Percentiles rank a stretch among this genome's conserved stretches.
phyloP scores from a whole-genome alignment of 208 protist species.

The Trypanosoma congolense region DNA sequence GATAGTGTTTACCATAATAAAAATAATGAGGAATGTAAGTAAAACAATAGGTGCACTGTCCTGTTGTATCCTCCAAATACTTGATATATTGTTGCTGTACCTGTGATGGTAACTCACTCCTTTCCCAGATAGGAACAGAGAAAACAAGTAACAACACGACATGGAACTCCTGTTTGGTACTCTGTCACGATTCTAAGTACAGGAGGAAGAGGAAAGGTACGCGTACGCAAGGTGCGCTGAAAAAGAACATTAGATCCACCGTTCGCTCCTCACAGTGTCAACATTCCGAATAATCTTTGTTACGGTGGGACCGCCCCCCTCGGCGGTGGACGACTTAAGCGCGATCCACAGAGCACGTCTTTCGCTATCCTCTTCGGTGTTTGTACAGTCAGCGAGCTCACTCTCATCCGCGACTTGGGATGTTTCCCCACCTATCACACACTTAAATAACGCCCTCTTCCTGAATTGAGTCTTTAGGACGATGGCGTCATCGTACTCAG shows the following conservation, averaged over 20 bases:
- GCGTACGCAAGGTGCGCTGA: neutral
- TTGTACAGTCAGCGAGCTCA: conserved; percentile 57
- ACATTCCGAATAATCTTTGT: conserved; percentile 52
- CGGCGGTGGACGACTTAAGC: conserved; percentile 40
- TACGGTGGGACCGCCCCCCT: conserved; percentile 40
- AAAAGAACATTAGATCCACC: conserved; percentile 10
- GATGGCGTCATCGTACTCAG: conserved; percentile 41
- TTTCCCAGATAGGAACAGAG: too few relatives aligned
- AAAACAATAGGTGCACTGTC: too few relatives aligned
- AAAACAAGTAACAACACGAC: too few relatives aligned
- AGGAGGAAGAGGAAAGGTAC: neutral
- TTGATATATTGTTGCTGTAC: too few relatives aligned
- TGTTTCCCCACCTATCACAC: conserved; percentile 65
- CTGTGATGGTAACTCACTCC: too few relatives aligned
- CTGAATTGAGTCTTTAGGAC: conserved; percentile 61
- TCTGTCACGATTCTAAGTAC: too few relatives aligned
- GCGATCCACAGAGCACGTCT: conserved; percentile 44
- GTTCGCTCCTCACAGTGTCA: conserved; percentile 39
- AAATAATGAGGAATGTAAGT: too few relatives aligned
- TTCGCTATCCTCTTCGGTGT: conserved; percentile 48
- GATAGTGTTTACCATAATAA: too few relatives aligned
- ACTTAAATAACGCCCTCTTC: conserved; percentile 76
- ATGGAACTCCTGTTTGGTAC: too few relatives aligned
- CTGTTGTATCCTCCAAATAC: too few relatives aligned
- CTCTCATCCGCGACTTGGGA: conserved; percentile 35